Evolutionary conservation across 1,284 basidiomycete genomes (phyloP).

Genomic region (Leccinum cinnamomeum): DNA sequence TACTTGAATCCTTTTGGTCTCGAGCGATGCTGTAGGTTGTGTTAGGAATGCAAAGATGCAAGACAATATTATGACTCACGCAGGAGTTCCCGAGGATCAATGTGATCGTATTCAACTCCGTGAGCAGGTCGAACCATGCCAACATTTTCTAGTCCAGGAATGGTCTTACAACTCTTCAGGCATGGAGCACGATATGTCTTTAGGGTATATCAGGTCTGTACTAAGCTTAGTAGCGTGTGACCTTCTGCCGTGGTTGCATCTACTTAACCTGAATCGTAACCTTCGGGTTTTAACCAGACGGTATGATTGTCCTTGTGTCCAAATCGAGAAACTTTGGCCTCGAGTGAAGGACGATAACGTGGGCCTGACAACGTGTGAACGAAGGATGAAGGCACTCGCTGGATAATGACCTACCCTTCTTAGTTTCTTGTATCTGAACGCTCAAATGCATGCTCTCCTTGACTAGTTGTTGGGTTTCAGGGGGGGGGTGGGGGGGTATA

Average conservation of each 20-base stretch:
- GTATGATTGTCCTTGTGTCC: conserved; percentile 69
- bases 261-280: conserved; percentile 72
- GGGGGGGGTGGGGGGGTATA: conserved; percentile 57
- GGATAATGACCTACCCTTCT: conserved; percentile 54
- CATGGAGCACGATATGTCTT: conserved; percentile 85
- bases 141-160: conserved; percentile 82
- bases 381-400: background rate
- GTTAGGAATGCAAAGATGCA: conserved; percentile 2
- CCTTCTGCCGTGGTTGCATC: conserved; percentile 6
- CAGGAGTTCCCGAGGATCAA: conserved; percentile 82
- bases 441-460: conserved; percentile 73
- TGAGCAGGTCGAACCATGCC: conserved; percentile 84
- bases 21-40: conserved; percentile 61
- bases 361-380: conserved; percentile 56
- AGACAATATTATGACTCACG: conserved; percentile 42
- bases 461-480: conserved; percentile 70
- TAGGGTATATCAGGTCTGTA: conserved; percentile 82
- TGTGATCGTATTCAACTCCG: conserved; percentile 90
- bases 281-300: conserved; percentile 91
- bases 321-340: conserved; percentile 84
- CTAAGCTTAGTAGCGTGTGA: background rate
- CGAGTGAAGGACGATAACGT: conserved; percentile 88
- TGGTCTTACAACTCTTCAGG: conserved; percentile 83
- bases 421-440: conserved; percentile 84
- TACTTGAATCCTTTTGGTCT: conserved; percentile 80